Base-by-base conservation (phyloP, 768 basidiomycete genomes). In the Crassisporium funariophilum region DNA sequence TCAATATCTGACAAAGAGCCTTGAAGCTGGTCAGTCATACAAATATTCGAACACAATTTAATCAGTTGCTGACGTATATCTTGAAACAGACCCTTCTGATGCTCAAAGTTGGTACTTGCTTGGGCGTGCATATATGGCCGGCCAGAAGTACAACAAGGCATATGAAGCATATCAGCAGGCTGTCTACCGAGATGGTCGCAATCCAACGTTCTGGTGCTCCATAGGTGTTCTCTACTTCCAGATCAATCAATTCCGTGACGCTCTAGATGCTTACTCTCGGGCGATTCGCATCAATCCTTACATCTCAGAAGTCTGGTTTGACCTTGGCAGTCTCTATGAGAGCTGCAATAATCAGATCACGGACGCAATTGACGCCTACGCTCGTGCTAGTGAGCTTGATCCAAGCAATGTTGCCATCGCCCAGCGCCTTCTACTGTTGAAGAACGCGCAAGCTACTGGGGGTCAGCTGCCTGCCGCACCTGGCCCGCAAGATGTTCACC, bases 121-220 rank as follows among this genome's bases (percentile, higher is more conserved):
- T 52, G 95, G 95, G 44, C 91, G 97, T 53, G 95, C 95, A 1
- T 98, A 94, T 69, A 98, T 98, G 94, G 91, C 94, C 12, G 93
- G 91, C 13, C 91, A 91, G 67, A 95, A 98, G 65, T 98, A 98
- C 74, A 98, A 97, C 78, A 98, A 98, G 65, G 97, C 97, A 13
- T 98, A 99, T 71, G 95, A 99, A 66, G 95, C 95, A 0, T 98
- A 98, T 64, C 97, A 99, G 60, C 97, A 99, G 67, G 95, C 97
- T 15, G 94, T 99, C 13, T 98, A 98, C 69, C 90, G 95, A 43
- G 97, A 99, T 60, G 97, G 95, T 16, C 91, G 94, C 48, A 99
- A 98, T 64, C 97, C 97, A 0, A 98, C 97, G 0, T 99, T 98
- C 70, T 98, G 97, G 97, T 98, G 95, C 65, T 95, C 93, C 17